These are phyloP conservation scores for Groenewaldozyma tartarivorans DNA, from an alignment of 805 yeast species.

Conservation along the genomic window DNA sequence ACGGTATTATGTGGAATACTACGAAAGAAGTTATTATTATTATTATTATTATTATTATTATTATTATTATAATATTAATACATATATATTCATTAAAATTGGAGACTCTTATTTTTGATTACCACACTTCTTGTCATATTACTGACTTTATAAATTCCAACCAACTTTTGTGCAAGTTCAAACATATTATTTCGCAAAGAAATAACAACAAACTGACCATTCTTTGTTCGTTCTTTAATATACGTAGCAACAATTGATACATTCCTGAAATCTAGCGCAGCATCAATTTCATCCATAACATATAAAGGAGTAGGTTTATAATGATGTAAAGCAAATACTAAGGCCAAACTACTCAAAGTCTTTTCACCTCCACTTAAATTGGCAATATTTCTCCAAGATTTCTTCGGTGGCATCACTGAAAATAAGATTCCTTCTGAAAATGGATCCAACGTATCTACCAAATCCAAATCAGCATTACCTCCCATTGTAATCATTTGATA, in stretches of 20 bases:
- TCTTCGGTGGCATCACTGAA: slow-evolving; percentile 98
- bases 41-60: too few species aligned
- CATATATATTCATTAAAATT: slow-evolving; percentile 4
- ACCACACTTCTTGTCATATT: slow-evolving; percentile 86
- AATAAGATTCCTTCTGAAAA: slow-evolving; percentile 93
- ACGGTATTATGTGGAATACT: background rate
- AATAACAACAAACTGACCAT: slow-evolving; percentile 93
- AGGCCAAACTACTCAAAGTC: slow-evolving; percentile 85
- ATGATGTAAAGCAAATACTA: slow-evolving; percentile 91
- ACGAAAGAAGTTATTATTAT: background rate
- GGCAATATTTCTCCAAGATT: slow-evolving; percentile 92
- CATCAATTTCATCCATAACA: slow-evolving; percentile 99
- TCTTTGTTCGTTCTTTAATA: slow-evolving; percentile 88
- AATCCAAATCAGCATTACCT: slow-evolving; percentile 94
- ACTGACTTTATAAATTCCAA: slow-evolving; percentile 88
- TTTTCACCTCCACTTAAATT: slow-evolving; percentile 97
- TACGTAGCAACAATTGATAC: slow-evolving; percentile 97
- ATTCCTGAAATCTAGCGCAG: slow-evolving; percentile 93
- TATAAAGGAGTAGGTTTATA: slow-evolving; percentile 95
- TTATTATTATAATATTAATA: background rate
- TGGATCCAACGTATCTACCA: slow-evolving; percentile 95
- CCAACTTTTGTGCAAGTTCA: slow-evolving; percentile 87
- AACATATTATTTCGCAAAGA: slow-evolving; percentile 96
- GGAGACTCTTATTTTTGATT: slow-evolving; percentile 42
- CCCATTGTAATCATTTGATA: slow-evolving; percentile 99